Evolutionary conservation across 441 rosid genomes (phyloP), one percentile per base, ranked within the genome.

Genomic region (Daphne laureola): DNA sequence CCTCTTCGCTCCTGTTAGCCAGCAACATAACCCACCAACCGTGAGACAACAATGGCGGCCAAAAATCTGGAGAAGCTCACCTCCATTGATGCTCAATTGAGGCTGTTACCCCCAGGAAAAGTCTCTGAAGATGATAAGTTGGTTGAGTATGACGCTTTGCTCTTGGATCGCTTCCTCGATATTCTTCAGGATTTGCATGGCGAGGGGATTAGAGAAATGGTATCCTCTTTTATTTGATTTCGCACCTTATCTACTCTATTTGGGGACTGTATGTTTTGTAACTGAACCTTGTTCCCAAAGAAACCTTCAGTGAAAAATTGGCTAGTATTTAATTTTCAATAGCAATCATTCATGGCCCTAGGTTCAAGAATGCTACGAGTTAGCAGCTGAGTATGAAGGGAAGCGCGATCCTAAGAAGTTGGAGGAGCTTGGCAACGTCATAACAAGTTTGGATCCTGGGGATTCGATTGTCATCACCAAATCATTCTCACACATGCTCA

Each of bases 281-380:
- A 21, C 25, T 21, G 25, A 21, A 21, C 25, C 25, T 21, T 21
- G 25, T 21, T 21, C 25, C 25, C 25, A 21, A 21, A 21, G 25
- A 21, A 21, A 21, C 25, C 25, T 21, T 21, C 25, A 4, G 25
- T 31, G 25, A 41, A 38, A 36, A 16, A 14, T 40, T 36, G 25
- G 14, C n/a, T 15, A 59, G n/a, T n/a, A n/a, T n/a, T 17, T 2
- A 31, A 2, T 38, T 15, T 44, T 31, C 9, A 7, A 31, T 31
- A 5, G 38, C 38, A 11, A 21, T 21, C 25, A 21, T 21, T 5
- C 11, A 31, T 46, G 5, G 5, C 55, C 38, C 8, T 48, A 89
- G 93, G 92, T 89, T 46, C 97, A 89, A 82, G 95, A 84, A 4
- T 86, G 92, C 63, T 89, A 88, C 52, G 95, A 88, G 73, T 83